Base-by-base conservation (phyloP, 2,329 filamentous ascomycete species). In the Colletotrichum neosansevieriae region DNA sequence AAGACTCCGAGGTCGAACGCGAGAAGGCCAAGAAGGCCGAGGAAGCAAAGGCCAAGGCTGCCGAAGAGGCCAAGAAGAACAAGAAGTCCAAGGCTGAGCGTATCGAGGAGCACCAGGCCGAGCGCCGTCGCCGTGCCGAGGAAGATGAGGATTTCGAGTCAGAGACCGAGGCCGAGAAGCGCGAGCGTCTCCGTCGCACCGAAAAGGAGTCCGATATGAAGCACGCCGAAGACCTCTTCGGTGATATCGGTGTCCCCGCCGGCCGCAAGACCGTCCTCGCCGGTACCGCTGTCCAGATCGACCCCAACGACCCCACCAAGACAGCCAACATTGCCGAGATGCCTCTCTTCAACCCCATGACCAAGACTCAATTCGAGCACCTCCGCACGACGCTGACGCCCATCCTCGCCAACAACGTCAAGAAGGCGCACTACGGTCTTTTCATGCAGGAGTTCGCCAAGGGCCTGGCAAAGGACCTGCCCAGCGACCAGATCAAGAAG, bases 401-500 rank as follows among this genome's bases (percentile, higher is more conserved):
- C 49, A 86, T 98, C 67, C 84, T 99, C 69, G 83, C 85, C 45
- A 84, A 82, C 71, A 94, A 94, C 82, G 81, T 85, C 70, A 97
- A 95, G 86, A 98, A 97, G 84, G 88, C 94, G 1, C 94, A 97
- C 73, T 99, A 98, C 82, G 82, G 89, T 36, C 82, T 97, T 49
- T 98, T 98, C 86, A 85, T 97, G 64, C 92, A 95, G 79, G 96
- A 98, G 76, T 96, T 99, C 76, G 82, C 88, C 72, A 97, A 97
- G 85, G 90, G 93, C 76, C 87, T 98, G 50, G 89, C 91, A 74
- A 94, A 94, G 82, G 94, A 97, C 32, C 82, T 99, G 73, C 90
- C 92, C 13, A 97, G 93, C 78, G 91, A 96, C 65, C 94, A 98
- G 83, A 94, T 98, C 82, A 98, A 98, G 88, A 98, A 98, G 86